Evolutionary conservation across 257 asterid genomes (phyloP).

Genomic region (Solanum bulbocastanum): DNA sequence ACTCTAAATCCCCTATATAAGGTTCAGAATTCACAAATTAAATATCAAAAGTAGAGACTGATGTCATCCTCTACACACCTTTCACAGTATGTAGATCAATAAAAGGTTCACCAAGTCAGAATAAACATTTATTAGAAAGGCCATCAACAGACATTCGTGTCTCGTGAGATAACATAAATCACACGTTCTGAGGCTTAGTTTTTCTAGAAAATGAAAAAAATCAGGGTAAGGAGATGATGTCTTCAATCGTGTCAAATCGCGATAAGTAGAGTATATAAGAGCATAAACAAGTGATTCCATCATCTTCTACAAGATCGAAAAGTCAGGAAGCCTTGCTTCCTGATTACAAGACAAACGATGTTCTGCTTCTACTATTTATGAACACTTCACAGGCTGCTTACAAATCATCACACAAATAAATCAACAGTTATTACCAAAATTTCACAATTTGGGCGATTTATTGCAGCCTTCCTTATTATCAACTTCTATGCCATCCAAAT

Average conservation of each 20-base stretch:
- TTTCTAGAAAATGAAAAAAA: not conserved
- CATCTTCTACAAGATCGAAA: not conserved
- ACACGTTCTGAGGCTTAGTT: not conserved
- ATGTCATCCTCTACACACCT: not conserved
- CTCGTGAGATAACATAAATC: not conserved
- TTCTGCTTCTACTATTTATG: not conserved
- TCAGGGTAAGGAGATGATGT: not conserved
- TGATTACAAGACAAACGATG: not conserved
- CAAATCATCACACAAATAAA: conserved; percentile 12
- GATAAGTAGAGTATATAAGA: not conserved
- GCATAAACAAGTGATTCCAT: not conserved
- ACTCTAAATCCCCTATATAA: no score
- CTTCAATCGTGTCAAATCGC: not conserved
- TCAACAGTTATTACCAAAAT: conserved; percentile 32
- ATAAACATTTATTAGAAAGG: not conserved
- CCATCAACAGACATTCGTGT: not conserved
- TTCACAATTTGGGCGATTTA: conserved; percentile 10
- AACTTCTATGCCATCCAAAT: not conserved
- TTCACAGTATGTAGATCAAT: not conserved
- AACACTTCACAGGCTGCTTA: conserved; percentile 13
- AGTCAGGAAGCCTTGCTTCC: not conserved
- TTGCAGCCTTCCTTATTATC: conserved; percentile 12
- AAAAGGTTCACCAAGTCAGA: not conserved
- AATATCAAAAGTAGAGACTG: not conserved
- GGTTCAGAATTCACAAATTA: not conserved